Evolutionary conservation across 2,329 filamentous ascomycete species (phyloP), one percentile per base, ranked within the genome.

Genomic region (Phyllosticta citrichinensis): DNA sequence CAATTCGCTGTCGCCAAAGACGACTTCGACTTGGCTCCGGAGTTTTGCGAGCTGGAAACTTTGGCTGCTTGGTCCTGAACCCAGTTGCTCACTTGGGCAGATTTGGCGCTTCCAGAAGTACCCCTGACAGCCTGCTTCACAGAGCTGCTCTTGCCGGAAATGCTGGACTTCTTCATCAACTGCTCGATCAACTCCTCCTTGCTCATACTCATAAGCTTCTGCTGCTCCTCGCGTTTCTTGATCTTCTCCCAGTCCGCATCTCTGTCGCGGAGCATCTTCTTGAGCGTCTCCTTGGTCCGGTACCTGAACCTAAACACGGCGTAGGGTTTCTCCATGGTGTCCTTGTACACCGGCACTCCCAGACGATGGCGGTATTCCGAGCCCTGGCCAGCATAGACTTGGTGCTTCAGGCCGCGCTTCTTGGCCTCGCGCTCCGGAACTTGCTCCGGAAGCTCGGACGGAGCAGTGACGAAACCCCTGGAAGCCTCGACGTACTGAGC

Each of bases 231-330:
- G 2, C 47, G 40, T 9, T 47, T 30, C 10, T 22, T 25, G 12
- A 56, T 40, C 57, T 63, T 63, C 33, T 64, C 56, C 57, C 64
- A 57, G 17, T 63, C 60, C 19, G 67, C 68, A 40, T 63, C 68
- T 20, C 65, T 67, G 11, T 64, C 62, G 17, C 64, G 65, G 19
- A 76, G 66, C 33, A 77, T 70, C 52, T 68, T 64, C 63, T 71
- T 68, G 33, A 79, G 64, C 17, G 68, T 61, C 2, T 55, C 57
- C 55, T 61, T 62, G 19, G 69, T 73, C 2, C 77, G 72, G 62
- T 79, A 80, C 58, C 76, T 76, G 72, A 80, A 80, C n/a, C 71
- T 71, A 65, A 80, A 80, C 11, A 79, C 73, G 0, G 77, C 78
- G 62, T 77, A 80, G 24, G 75, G 74, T 17, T 59, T 65, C 1